phyloP scores from a whole-genome alignment of 371 early-diverging fungal species.

The Smittium mucronatum region DNA sequence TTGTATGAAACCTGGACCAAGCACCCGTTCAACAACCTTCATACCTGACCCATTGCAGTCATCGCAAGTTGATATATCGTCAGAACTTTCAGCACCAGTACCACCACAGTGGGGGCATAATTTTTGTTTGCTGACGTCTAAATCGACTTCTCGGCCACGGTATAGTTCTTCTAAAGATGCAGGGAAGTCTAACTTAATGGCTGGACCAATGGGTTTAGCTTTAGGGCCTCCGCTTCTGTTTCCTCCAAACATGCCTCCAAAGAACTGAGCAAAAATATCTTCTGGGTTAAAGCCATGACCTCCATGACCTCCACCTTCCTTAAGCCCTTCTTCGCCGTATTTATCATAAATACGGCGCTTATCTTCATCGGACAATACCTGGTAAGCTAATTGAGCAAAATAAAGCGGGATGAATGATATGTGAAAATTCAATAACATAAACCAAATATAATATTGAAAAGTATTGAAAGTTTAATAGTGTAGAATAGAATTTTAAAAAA shows the following conservation, averaged over 20 bases:
- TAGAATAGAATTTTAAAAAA: too few species aligned
- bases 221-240: constrained; percentile 22
- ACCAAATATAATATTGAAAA: too few species aligned
- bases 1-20: constrained; percentile 87
- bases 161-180: constrained; percentile 86
- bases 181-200: constrained; percentile 53
- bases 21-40: constrained; percentile 61
- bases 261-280: constrained; percentile 86
- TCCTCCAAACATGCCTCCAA: constrained; percentile 45
- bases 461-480: too few species aligned
- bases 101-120: constrained; percentile 88
- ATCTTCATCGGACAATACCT: constrained; percentile 80
- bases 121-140: constrained; percentile 85
- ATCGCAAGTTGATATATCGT: constrained; percentile 70
- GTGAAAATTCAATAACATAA: too few species aligned
- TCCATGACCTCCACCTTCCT: constrained; percentile 47
- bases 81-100: constrained; percentile 70
- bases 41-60: constrained; percentile 72
- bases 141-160: constrained; percentile 63
- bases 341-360: constrained; percentile 82
- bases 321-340: constrained; percentile 87
- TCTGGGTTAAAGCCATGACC: constrained; percentile 57
- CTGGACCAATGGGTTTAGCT: constrained; percentile 61
- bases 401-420: too few species aligned
- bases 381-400: constrained; percentile 55